Conservation (phyloP, 2,329 filamentous ascomycete species). For the Pseudogymnoascus sp. region DNA sequence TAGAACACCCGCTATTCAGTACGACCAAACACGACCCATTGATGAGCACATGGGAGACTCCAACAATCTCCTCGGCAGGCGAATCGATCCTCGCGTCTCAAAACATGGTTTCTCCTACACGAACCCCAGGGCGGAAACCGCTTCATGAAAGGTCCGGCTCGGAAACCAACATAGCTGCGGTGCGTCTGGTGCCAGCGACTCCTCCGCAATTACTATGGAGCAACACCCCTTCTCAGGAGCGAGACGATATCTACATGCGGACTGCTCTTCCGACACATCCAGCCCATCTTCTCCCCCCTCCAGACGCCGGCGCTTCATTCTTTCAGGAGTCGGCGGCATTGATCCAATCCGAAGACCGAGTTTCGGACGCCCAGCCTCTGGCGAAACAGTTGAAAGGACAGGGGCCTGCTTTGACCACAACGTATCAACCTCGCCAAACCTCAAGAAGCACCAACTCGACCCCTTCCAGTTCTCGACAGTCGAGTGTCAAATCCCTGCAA, state of each 20-base stretch:
- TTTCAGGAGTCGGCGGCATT: slow-evolving; percentile 12
- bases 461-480: not conserved
- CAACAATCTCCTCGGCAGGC: slow-evolving; percentile 1
- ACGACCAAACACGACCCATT: slow-evolving; percentile 6
- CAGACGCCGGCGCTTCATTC: slow-evolving; percentile 23
- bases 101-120: slow-evolving; percentile 11
- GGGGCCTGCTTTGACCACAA: not conserved
- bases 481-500: slow-evolving; percentile 2
- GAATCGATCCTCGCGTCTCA: slow-evolving; percentile 7
- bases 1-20: not conserved
- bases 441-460: slow-evolving; percentile 1
- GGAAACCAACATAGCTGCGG: slow-evolving; percentile 13
- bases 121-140: slow-evolving; percentile 8
- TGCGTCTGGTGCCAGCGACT: slow-evolving; percentile 10
- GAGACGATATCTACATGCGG: slow-evolving; percentile 25
- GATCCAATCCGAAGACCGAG: slow-evolving; percentile 8
- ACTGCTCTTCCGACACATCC: slow-evolving; percentile 28
- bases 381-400: not conserved
- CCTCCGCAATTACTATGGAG: slow-evolving; percentile 7
- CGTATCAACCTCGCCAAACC: not conserved
- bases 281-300: slow-evolving; percentile 23
- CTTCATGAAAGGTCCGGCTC: slow-evolving; percentile 13
- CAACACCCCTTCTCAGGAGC: slow-evolving; percentile 11
- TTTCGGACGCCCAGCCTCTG: slow-evolving; percentile 5
- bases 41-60: slow-evolving; percentile 3